These are phyloP conservation scores for Kwoniella sp. DNA, from an alignment of 768 basidiomycete genomes.

Conservation along the genomic window DNA sequence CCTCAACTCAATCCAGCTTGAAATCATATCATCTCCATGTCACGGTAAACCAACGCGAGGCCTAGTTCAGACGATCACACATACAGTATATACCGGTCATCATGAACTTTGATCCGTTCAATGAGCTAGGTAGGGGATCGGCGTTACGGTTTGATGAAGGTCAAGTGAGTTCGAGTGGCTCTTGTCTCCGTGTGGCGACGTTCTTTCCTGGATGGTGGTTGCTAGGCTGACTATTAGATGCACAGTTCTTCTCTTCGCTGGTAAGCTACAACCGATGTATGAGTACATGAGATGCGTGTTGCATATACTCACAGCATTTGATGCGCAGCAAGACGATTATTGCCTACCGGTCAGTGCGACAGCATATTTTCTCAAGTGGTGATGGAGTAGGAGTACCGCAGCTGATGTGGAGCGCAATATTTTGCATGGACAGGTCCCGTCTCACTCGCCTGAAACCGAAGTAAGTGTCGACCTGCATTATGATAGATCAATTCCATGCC, in stretches of 20 bases:
- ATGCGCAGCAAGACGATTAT: conserved; percentile 28
- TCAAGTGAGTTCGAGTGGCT: conserved; percentile 20
- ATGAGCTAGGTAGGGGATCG: conserved; percentile 17
- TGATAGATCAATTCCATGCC: too few species aligned
- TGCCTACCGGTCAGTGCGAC: conserved; percentile 20
- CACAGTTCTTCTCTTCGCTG: conserved; percentile 14
- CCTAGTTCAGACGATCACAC: too few species aligned
- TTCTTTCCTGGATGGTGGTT: background rate
- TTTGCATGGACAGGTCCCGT: conserved; percentile 10
- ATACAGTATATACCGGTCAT: too few species aligned
- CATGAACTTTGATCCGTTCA: conserved; percentile 16
- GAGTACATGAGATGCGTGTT: background rate
- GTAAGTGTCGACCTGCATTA: conserved; percentile 6
- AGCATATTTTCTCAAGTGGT: background rate
- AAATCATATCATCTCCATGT: background rate
- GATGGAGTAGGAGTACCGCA: too few species aligned
- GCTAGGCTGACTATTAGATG: background rate
- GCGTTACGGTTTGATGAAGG: conserved; percentile 21
- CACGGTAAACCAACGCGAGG: background rate
- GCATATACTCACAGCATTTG: background rate
- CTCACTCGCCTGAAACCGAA: conserved; percentile 27
- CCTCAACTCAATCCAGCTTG: too few species aligned
- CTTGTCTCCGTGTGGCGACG: background rate
- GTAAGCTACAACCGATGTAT: background rate
- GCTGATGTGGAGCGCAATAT: background rate